Evolutionary conservation across 768 basidiomycete species (phyloP).

Genomic region (Rhizopogon sp.): DNA sequence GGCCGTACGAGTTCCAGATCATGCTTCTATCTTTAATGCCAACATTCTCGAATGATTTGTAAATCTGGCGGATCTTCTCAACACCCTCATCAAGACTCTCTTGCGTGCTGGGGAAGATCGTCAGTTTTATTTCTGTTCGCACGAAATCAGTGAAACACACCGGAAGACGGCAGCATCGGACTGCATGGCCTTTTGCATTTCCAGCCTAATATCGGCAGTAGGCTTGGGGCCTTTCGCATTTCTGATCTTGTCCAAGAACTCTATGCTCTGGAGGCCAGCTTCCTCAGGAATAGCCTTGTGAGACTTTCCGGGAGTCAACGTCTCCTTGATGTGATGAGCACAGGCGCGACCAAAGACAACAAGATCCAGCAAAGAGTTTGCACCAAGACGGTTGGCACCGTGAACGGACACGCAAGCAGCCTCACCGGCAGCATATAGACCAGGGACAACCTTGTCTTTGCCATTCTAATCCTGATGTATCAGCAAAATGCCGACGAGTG

Average conservation of each 20-base stretch:
- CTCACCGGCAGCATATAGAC: constrained; percentile 97
- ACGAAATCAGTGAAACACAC: constrained; percentile 26
- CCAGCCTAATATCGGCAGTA: constrained; percentile 86
- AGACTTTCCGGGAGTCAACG: constrained; percentile 79
- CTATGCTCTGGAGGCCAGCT: constrained; percentile 79
- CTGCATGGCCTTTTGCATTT: constrained; percentile 99
- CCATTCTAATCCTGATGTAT: constrained; percentile 45
- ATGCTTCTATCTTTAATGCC: constrained; percentile 97
- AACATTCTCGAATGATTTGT: constrained; percentile 85
- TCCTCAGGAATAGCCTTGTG: constrained; percentile 87
- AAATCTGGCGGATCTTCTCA: constrained; percentile 76
- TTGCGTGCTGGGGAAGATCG: constrained; percentile 58
- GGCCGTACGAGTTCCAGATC: constrained; percentile 97
- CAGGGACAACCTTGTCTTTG: constrained; percentile 91
- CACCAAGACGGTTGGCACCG: constrained; percentile 98
- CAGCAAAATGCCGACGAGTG: neutral
- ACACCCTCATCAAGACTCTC: constrained; percentile 90
- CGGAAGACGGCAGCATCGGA: constrained; percentile 97
- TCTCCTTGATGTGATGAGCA: constrained; percentile 95
- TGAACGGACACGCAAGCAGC: constrained; percentile 99
- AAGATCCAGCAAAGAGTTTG: constrained; percentile 97
- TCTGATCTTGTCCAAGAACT: constrained; percentile 86
- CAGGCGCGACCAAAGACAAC: constrained; percentile 99
- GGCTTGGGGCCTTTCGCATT: constrained; percentile 76
- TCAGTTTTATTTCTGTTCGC: constrained; percentile 1